Evolutionary conservation across 1,284 basidiomycete species (phyloP), one percentile per base, ranked within the genome.

Genomic region (Naganishia liquefaciens): DNA sequence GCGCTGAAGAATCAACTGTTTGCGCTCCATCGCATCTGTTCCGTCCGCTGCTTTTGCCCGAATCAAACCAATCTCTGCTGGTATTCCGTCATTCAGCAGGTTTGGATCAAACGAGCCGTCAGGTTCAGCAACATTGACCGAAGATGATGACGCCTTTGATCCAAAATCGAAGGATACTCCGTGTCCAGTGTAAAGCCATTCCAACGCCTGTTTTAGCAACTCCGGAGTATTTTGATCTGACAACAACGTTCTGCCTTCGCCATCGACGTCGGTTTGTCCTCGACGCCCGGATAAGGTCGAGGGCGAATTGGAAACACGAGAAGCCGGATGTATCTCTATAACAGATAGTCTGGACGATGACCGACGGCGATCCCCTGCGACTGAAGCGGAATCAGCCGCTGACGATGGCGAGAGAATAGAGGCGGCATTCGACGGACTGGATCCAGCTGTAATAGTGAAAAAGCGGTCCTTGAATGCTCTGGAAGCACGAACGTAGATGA

Each of bases 401-500:
- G 44, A 42, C 1, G 23, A 17, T 19, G 25, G 57, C 9, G n/a
- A 17, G 17, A 33, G 19, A 19, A 17, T 23, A 52, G 50, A 49
- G 47, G 25, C 46, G 25, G n/a, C 46, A 53, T 46, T 49, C 55
- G 63, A 49, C 28, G 19, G 39, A 30, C 40, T 50, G 19, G 40
- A 33, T 6, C 23, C 37, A 37, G 43, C 46, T 13, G 27, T 28
- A 3, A 68, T 64, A 17, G 71, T 68, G 75, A 93, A 93, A 73
- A 92, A 93, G 40, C 89, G 84, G 37, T 85, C 85, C 78, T 93
- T 88, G 80, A 93, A 92, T 52, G 85, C 86, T 66, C 76, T 79
- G 4, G 91, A 90, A 25, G 94, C 93, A 68, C 94, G 87, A 51
- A 93, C 92, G 70, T 97, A 97, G 0, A 98, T 87, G 71, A 98